Evolutionary conservation across 495 filamentous ascomycete species (phyloP).

Genomic region (Apiosordaria backusii): DNA sequence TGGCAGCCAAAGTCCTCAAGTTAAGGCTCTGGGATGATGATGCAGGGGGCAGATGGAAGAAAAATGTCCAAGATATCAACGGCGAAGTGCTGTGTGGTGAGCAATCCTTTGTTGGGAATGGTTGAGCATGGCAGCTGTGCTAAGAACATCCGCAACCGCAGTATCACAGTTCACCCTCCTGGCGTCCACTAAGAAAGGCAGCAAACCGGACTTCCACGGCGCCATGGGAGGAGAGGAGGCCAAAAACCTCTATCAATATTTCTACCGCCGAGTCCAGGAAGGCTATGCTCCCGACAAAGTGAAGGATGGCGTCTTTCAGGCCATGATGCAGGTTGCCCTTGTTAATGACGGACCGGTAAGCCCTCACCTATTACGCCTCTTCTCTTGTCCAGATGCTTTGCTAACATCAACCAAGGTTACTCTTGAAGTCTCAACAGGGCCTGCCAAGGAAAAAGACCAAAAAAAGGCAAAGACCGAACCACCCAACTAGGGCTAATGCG

Average conservation of each 20-base stretch:
- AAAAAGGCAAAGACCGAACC: slow-evolving; percentile 9
- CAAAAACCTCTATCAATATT: slow-evolving; percentile 74
- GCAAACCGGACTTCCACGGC: slow-evolving; percentile 91
- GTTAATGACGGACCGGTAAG: slow-evolving; percentile 94
- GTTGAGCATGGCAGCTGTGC: not conserved
- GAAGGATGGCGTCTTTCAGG: slow-evolving; percentile 93
- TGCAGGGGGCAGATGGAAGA: slow-evolving; percentile 75
- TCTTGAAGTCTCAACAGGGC: slow-evolving; percentile 36
- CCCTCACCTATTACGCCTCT: not conserved
- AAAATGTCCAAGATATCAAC: slow-evolving; percentile 76
- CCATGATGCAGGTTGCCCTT: slow-evolving; percentile 96
- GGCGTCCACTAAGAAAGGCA: slow-evolving; percentile 87
- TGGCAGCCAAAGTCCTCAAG: slow-evolving; percentile 84
- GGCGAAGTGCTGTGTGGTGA: slow-evolving; percentile 89
- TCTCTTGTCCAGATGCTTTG: not conserved
- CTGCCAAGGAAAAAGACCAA: slow-evolving; percentile 14
- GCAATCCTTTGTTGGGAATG: slow-evolving; percentile 17
- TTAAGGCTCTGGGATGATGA: slow-evolving; percentile 86
- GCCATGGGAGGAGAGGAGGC: slow-evolving; percentile 75
- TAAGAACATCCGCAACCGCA: slow-evolving; percentile 26
- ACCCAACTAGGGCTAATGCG: not conserved
- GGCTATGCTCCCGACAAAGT: slow-evolving; percentile 72
- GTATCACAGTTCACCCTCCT: slow-evolving; percentile 99
- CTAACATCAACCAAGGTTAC: slow-evolving; percentile 28
- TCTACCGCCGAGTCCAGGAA: slow-evolving; percentile 71